These are phyloP conservation scores for Babesia ovis DNA, from an alignment of 169 alveolate species.

Conservation along the genomic window DNA sequence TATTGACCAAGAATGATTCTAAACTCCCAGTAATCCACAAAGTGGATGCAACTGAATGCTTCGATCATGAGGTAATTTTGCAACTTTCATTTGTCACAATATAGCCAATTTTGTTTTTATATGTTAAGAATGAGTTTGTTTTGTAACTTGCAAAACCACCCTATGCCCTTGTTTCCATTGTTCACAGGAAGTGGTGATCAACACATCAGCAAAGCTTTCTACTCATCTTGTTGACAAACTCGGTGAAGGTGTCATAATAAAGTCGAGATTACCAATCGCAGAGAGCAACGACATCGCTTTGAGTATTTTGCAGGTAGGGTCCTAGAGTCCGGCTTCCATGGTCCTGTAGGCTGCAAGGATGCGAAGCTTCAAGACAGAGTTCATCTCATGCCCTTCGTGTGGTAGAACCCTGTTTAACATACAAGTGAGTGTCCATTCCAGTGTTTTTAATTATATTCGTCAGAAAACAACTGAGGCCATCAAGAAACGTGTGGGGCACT, in stretches of 20 bases:
- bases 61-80: constrained; percentile 59
- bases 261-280: constrained; percentile 33
- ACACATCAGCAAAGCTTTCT: constrained; percentile 25
- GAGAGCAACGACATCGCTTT: constrained; percentile 51
- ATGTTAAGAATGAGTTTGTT: neutral
- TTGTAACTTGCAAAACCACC: neutral
- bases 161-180: neutral
- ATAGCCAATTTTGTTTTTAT: neutral
- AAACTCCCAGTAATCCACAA: constrained; percentile 59
- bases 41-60: constrained; percentile 37
- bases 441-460: neutral
- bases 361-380: constrained; percentile 84
- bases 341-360: constrained; percentile 79
- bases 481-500: constrained; percentile 81
- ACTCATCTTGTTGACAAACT: constrained; percentile 54
- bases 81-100: neutral
- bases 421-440: constrained; percentile 28
- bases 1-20: constrained; percentile 24
- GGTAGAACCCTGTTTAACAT: constrained; percentile 86
- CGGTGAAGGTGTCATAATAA: constrained; percentile 58
- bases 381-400: constrained; percentile 88
- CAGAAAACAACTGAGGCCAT: constrained; percentile 81
- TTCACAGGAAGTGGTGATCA: constrained; percentile 52
- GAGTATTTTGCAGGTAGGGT: constrained; percentile 48
- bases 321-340: neutral